Evolutionary conservation across 176 grass and related monocot species (phyloP).

Genomic region (Aegilops tauschii): DNA sequence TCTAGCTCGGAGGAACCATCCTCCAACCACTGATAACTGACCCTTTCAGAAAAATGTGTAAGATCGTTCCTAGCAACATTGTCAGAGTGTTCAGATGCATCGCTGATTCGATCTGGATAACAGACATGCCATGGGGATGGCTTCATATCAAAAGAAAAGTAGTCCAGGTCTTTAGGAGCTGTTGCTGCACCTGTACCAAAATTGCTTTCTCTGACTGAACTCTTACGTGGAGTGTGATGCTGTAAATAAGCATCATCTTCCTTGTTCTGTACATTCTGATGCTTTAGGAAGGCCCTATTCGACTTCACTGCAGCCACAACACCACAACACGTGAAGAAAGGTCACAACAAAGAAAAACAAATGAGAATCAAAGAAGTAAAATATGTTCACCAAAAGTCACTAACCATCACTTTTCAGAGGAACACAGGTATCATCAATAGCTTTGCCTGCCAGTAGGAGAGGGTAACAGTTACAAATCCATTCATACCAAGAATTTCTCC

Average conservation of each 20-base stretch:
- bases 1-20: slow-evolving; percentile 38
- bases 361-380: not conserved
- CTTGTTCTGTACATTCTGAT: slow-evolving; percentile 44
- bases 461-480: slow-evolving; percentile 30
- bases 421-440: slow-evolving; percentile 21
- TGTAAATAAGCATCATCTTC: slow-evolving; percentile 32
- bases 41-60: slow-evolving; percentile 16
- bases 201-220: slow-evolving; percentile 37
- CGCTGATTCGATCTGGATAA: slow-evolving; percentile 27
- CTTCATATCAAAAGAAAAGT: slow-evolving; percentile 50
- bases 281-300: slow-evolving; percentile 32
- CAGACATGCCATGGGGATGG: slow-evolving; percentile 26
- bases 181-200: slow-evolving; percentile 34
- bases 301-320: slow-evolving; percentile 36
- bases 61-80: slow-evolving; percentile 25
- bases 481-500: slow-evolving; percentile 15
- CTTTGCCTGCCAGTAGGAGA: slow-evolving; percentile 34
- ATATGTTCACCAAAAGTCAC: slow-evolving; percentile 39
- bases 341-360: slow-evolving; percentile 31
- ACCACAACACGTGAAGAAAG: slow-evolving; percentile 21
- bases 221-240: slow-evolving; percentile 26
- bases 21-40: slow-evolving; percentile 30
- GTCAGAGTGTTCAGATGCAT: not conserved
- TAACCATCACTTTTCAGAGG: slow-evolving; percentile 42
- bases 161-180: slow-evolving; percentile 4